phyloP scores from a whole-genome alignment of 73 alveolate species.

The Tetrahymena thermophila region DNA sequence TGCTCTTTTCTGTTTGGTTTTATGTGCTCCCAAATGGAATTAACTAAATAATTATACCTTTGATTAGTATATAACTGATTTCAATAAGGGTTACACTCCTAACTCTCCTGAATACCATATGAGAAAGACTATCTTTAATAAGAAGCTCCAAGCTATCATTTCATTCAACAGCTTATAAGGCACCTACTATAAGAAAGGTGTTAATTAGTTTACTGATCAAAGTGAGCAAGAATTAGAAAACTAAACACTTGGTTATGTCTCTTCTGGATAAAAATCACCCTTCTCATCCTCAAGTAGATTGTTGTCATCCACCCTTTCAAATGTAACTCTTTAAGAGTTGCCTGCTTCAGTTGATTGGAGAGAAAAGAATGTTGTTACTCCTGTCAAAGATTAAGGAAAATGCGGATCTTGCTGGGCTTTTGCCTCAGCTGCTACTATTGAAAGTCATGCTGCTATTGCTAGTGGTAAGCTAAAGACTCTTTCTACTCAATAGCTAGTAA shows the following conservation, averaged over 20 bases:
- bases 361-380: conserved; percentile 48
- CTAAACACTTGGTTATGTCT: neutral
- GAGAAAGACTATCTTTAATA: neutral
- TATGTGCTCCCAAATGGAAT: neutral
- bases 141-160: neutral
- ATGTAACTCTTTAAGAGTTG: neutral
- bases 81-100: neutral
- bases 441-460: neutral
- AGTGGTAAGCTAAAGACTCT: conserved; percentile 4
- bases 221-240: neutral
- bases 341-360: conserved; percentile 60
- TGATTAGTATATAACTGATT: neutral
- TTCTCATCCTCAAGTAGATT: neutral
- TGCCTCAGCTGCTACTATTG: conserved; percentile 47
- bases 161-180: neutral
- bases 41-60: neutral
- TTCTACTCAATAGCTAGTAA: conserved; percentile 61
- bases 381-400: conserved; percentile 70
- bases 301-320: neutral
- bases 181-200: neutral
- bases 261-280: neutral
- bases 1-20: neutral
- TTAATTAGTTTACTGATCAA: neutral
- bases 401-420: conserved; percentile 94
- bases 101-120: neutral